These are phyloP conservation scores for Primulina eburnea DNA, from an alignment of 257 asterid species.

Conservation along the genomic window DNA sequence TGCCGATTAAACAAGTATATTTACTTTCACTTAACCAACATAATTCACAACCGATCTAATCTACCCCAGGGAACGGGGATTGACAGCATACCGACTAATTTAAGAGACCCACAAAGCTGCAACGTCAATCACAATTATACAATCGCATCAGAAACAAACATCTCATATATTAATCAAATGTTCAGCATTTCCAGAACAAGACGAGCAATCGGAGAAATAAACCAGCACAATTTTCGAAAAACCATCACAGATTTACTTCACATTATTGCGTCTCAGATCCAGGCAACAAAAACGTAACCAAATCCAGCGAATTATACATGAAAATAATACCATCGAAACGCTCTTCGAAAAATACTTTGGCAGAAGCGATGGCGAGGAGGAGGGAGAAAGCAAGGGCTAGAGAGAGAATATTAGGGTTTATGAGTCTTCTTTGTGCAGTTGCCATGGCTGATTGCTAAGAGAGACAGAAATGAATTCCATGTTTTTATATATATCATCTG, in stretches of 20 bases:
- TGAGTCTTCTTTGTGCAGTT: constrained; percentile 34
- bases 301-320: no score
- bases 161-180: not conserved
- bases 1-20: not conserved
- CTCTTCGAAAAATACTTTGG: constrained; percentile 82
- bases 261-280: not conserved
- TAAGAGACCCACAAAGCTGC: no score
- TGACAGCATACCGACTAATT: not conserved
- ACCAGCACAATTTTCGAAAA: no score
- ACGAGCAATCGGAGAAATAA: no score
- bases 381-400: constrained; percentile 50
- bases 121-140: no score
- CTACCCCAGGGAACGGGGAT: not conserved
- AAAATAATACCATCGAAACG: constrained; percentile 62
- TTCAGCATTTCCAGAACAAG: not conserved
- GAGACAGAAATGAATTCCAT: not conserved
- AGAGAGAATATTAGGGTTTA: constrained; percentile 44
- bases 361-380: constrained; percentile 51
- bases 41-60: not conserved
- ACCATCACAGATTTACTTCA: not conserved
- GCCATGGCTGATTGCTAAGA: constrained; percentile 49
- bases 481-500: no score
- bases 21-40: not conserved
- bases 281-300: not conserved
- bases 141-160: not conserved